phyloP scores from a whole-genome alignment of 768 basidiomycete genomes.

The Termitomyces sp. region DNA sequence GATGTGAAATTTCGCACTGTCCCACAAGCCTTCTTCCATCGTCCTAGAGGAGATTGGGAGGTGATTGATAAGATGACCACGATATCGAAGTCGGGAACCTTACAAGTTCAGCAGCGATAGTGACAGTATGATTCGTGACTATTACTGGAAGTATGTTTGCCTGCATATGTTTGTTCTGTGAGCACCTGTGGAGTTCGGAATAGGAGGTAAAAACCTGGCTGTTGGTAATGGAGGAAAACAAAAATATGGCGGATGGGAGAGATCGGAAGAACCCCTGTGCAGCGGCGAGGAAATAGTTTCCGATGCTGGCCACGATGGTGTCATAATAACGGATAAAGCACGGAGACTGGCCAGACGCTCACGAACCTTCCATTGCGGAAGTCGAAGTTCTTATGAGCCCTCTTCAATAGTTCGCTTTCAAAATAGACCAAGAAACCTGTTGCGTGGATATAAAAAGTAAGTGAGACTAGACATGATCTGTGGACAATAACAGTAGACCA shows the following conservation, averaged over 20 bases:
- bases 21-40: conserved; percentile 80
- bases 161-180: conserved; percentile 29
- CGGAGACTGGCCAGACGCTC: not conserved
- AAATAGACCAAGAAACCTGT: conserved; percentile 92
- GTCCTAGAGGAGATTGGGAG: conserved; percentile 41
- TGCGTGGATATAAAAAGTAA: not conserved
- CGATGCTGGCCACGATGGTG: conserved; percentile 49
- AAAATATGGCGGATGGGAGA: conserved; percentile 89
- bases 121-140: conserved; percentile 93
- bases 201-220: conserved; percentile 46
- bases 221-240: conserved; percentile 89
- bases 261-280: conserved; percentile 90
- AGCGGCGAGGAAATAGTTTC: conserved; percentile 90
- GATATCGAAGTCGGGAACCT: conserved; percentile 33
- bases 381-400: conserved; percentile 93
- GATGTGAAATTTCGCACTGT: conserved; percentile 94
- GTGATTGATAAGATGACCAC: conserved; percentile 5
- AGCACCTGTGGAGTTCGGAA: conserved; percentile 14
- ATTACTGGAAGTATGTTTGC: conserved; percentile 88
- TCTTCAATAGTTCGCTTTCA: conserved; percentile 80
- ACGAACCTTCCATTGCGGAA: conserved; percentile 84
- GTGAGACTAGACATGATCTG: not conserved
- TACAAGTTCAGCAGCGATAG: conserved; percentile 86
- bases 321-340: not conserved
- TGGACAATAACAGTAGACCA: not conserved